Conservation (phyloP, 257 asterid species). For the Lycium barbarum region DNA sequence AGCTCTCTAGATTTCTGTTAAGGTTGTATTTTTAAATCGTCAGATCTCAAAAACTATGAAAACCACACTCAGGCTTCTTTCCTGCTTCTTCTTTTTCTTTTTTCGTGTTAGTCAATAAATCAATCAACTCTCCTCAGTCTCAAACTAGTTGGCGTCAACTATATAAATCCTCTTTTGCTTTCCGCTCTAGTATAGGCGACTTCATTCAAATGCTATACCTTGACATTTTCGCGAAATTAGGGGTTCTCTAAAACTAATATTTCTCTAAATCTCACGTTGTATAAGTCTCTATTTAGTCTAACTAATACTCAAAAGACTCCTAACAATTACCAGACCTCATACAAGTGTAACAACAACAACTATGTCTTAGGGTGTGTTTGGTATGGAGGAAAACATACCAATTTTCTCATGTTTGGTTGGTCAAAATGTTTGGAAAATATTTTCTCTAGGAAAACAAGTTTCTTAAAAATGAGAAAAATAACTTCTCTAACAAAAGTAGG, state of each 20-base stretch:
- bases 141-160: neutral
- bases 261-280: neutral
- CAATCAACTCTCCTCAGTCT: neutral
- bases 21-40: neutral
- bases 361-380: neutral
- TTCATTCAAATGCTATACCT: neutral
- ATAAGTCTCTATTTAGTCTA: neutral
- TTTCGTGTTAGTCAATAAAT: neutral
- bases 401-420: neutral
- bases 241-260: neutral
- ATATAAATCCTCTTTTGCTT: neutral
- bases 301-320: no score
- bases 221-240: neutral
- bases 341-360: neutral
- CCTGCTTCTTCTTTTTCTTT: neutral
- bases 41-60: neutral
- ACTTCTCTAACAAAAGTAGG: no score
- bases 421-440: conserved; percentile 41
- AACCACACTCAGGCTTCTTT: neutral
- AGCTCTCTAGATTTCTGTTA: neutral
- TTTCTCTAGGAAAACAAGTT: conserved; percentile 9
- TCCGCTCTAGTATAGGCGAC: neutral
- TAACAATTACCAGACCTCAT: neutral
- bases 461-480: no score
- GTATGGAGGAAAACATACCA: neutral